Base-by-base conservation (phyloP, 2,329 filamentous ascomycete genomes). In the Fusarium mexicanum region DNA sequence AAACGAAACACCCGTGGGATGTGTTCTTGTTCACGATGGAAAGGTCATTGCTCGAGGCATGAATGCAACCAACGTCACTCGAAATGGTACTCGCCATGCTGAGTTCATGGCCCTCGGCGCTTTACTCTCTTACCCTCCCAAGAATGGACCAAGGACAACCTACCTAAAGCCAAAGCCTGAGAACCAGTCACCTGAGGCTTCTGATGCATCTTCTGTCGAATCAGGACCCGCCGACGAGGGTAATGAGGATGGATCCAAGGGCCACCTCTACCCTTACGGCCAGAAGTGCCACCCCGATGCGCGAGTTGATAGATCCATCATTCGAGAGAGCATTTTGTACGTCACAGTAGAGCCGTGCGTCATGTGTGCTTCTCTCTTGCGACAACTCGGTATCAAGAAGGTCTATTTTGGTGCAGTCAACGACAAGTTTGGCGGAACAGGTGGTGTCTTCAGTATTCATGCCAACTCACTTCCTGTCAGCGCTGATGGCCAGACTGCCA, bases 281-380 rank as follows among this genome's bases (percentile, higher is more conserved):
- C 88, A 91, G 76, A 91, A 90, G 79, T 83, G 89, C 2, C 85
- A 89, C 68, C 85, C 87, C 1, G 82, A 83, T 6, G 83, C 88
- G 29, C 87, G 87, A 60, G 88, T 96, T 74, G 88, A 92, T 61
- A 88, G 90, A 40, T 88, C 87, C 18, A 89, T 96, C 72, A 87
- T 98, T 76, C 86, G 86, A 44, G 90, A 95, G 73, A 88, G 88
- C 76, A 93, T 91, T 16, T 90, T 99, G 59, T 99, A 99, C 83
- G 96, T 99, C 55, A 99, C 96, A 0, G 96, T 99, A 61, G 97
- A 99, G 84, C 96, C 96, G 9, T 99, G 96, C 82, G 94, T 99
- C 85, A 99, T 99, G 96, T 99, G 96, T 81, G 96, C 96, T 18
- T 97, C 95, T 12, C 91, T 97, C 61, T 88, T 99, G 58, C 91